phyloP scores from a whole-genome alignment of 768 basidiomycete species.

The Podaxis sp. region DNA sequence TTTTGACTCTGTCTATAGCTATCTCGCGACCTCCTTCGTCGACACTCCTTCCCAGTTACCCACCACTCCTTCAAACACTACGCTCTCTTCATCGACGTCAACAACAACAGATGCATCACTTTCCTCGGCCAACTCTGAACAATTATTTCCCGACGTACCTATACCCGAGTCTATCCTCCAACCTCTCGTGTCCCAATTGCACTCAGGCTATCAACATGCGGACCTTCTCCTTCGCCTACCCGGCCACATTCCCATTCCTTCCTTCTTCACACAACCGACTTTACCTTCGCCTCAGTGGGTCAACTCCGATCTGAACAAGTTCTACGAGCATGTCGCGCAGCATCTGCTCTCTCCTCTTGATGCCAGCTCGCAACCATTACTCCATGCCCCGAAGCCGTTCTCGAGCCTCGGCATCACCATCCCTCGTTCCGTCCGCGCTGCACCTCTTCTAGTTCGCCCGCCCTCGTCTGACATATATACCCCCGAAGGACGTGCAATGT shows the following conservation, averaged over 20 bases:
- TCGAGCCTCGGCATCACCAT: slow-evolving; percentile 14
- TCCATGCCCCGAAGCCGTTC: slow-evolving; percentile 47
- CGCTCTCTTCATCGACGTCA: slow-evolving; percentile 11
- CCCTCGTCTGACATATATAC: slow-evolving; percentile 49
- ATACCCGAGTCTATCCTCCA: slow-evolving; percentile 45
- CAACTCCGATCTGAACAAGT: slow-evolving; percentile 41
- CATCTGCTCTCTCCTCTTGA: slow-evolving; percentile 50
- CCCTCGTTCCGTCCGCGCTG: slow-evolving; percentile 40
- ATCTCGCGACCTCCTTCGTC: slow-evolving; percentile 58
- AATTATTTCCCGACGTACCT: slow-evolving; percentile 50
- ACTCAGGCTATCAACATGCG: slow-evolving; percentile 65
- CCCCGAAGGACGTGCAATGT: slow-evolving; percentile 43
- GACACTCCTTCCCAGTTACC: slow-evolving; percentile 30
- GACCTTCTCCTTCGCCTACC: slow-evolving; percentile 70
- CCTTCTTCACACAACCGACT: slow-evolving; percentile 50
- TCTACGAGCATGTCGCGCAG: slow-evolving; percentile 42
- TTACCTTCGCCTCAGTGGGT: slow-evolving; percentile 70
- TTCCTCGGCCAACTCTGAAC: slow-evolving; percentile 16
- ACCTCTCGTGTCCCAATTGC: slow-evolving; percentile 65
- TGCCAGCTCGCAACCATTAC: slow-evolving; percentile 25
- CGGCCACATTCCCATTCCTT: slow-evolving; percentile 75
- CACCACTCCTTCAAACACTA: slow-evolving; percentile 11
- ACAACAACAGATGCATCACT: slow-evolving; percentile 3
- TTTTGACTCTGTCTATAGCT: slow-evolving; percentile 82
- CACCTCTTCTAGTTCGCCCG: slow-evolving; percentile 72